Evolutionary conservation across 352 stramenopile species (phyloP), one percentile per base, ranked within the genome.

Genomic region (Globisporangium uncinulatum): DNA sequence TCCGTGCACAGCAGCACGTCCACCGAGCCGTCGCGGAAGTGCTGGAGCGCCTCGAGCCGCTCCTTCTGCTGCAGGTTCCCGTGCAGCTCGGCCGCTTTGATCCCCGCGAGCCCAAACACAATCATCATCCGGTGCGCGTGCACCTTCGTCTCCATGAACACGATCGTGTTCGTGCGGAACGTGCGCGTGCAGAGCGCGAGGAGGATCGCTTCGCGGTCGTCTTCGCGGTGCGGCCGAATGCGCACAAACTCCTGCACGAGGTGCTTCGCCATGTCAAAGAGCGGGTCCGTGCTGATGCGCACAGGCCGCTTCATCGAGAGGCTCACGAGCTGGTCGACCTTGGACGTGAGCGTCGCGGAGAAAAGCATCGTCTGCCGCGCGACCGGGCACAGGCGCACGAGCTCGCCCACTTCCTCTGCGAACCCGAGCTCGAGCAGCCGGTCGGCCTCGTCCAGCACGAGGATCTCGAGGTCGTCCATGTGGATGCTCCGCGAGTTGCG

Each of bases 121-220:
- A 99, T 97, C 83, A 98, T 97, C 74, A 99, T 94, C 32, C 96
- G 83, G 70, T 99, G 97, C 20, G 96, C 97, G 44, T 94, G 83
- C 20, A 82, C 70, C 74, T 99, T 99, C 7, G 94, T 99, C 75
- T 99, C 95, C 84, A 98, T 99, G 67, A 99, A 99, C 20, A 99
- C 92, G 70, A 99, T 99, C 56, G 92, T 96, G 65, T 95, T 93
- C 24, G 79, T 79, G 44, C 78, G 93, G 76, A 99, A 99, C 20
- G 95, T 98, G 55, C 97, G 86, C 39, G 88, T 98, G 20, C 97
- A 87, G 20, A 99, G 73, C 44, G 94, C 89, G n/a, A 99, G 58
- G 19, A 99, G 62, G 73, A 98, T 98, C 0, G 90, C 92, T 64
- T 99, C 96, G 17, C 94, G 89, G 61, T 98, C 96, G 21, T 96